Conservation (phyloP, 116 monocot genomes). For the Thalassia testudinum region DNA sequence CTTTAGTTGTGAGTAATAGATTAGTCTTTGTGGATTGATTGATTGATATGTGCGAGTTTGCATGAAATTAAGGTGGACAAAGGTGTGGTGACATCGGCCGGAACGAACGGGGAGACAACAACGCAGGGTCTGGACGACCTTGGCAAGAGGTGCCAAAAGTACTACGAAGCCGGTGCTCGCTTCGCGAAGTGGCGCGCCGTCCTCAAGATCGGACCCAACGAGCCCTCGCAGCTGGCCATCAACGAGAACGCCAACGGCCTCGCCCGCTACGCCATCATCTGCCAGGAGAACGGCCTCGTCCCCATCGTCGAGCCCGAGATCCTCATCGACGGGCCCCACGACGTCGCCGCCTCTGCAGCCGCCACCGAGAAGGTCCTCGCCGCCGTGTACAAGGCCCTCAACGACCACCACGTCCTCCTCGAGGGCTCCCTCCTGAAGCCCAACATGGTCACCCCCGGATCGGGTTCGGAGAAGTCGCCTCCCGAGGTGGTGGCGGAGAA, state of each 20-base stretch:
- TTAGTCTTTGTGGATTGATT: too few relatives aligned
- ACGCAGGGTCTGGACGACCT: constrained; percentile 25
- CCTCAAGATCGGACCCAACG: constrained; percentile 13
- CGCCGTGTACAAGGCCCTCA: constrained; percentile 17
- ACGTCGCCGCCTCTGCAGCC: constrained; percentile 5
- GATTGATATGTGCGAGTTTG: too few relatives aligned
- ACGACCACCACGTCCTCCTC: constrained; percentile 15
- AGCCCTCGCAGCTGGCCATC: constrained; percentile 13
- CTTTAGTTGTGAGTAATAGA: too few relatives aligned
- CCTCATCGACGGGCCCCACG: constrained; percentile 12
- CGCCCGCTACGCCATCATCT: constrained; percentile 16
- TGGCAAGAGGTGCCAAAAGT: constrained; percentile 13
- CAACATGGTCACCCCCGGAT: constrained; percentile 16
- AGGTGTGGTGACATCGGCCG: constrained; percentile 21
- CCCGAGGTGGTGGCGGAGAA: constrained; percentile 19
- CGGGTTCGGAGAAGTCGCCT: constrained; percentile 8
- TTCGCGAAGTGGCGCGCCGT: constrained; percentile 22
- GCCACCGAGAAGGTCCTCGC: constrained; percentile 12
- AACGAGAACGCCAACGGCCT: constrained; percentile 13
- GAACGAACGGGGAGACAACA: constrained; percentile 28
- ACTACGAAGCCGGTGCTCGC: constrained; percentile 27
- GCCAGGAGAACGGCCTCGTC: constrained; percentile 19
- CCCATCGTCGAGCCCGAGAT: constrained; percentile 18
- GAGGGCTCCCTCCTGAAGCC: constrained; percentile 14
- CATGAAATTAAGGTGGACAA: constrained; percentile 35